These are phyloP conservation scores for Neoascochyta sp. DNA, from an alignment of 2,329 filamentous ascomycete genomes.

Conservation along the genomic window DNA sequence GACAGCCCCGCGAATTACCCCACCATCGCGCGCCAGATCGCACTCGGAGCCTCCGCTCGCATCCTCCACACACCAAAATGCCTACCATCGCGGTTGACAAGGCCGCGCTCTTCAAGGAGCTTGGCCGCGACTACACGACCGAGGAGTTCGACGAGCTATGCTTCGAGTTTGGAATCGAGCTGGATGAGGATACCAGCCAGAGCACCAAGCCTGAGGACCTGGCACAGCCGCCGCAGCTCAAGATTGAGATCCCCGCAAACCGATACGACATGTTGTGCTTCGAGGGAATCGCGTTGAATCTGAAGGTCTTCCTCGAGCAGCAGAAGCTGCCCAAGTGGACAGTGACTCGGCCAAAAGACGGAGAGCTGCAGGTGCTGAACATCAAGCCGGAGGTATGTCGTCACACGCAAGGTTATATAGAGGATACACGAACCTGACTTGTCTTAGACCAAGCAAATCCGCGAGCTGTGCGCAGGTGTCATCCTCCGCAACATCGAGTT, in stretches of 20 bases:
- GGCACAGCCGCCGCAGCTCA: constrained; percentile 87
- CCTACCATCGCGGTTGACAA: constrained; percentile 97
- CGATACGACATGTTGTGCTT: constrained; percentile 94
- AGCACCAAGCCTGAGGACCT: constrained; percentile 33
- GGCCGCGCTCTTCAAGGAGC: constrained; percentile 87
- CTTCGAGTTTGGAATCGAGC: constrained; percentile 97
- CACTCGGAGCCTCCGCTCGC: constrained; percentile 5
- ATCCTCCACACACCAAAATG: constrained; percentile 55
- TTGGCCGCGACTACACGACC: constrained; percentile 87
- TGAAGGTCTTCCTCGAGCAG: constrained; percentile 88
- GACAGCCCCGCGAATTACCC: constrained; percentile 29
- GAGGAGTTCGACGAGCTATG: constrained; percentile 95
- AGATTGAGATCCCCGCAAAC: constrained; percentile 97
- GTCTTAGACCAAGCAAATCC: constrained; percentile 66
- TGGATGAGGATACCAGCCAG: constrained; percentile 72
- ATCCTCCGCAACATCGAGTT: constrained; percentile 90
- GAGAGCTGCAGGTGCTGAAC: constrained; percentile 74
- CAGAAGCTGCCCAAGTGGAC: constrained; percentile 73
- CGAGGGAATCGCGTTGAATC: constrained; percentile 91
- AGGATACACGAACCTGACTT: too few species aligned
- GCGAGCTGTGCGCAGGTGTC: constrained; percentile 84
- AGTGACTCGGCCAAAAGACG: constrained; percentile 66
- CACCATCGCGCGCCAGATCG: constrained; percentile 20
- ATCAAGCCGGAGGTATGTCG: constrained; percentile 61
- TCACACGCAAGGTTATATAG: too few species aligned